Evolutionary conservation across 139 green algal genomes (phyloP), one percentile per base, ranked within the genome.

Genomic region (Chlamydomonas sphaeroides): DNA sequence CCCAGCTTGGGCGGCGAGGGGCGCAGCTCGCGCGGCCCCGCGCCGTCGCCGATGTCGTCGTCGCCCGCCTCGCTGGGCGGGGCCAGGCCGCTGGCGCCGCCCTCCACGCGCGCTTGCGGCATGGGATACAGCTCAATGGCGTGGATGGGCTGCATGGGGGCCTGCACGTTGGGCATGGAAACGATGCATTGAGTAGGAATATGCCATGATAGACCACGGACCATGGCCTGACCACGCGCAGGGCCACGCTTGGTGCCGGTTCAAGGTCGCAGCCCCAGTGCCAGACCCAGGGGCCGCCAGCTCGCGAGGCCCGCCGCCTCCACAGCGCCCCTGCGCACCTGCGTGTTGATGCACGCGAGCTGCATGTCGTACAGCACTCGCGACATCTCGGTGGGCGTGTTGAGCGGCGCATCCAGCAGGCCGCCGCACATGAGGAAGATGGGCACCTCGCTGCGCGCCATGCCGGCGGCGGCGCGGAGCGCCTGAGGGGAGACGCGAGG

Each of bases 71-170:
- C 61, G 45, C n/a, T n/a, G 36, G 32, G 26, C 1, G 33, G 23
- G 5, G 32, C 32, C 32, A 32, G 30, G 36, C 62, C 68, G 20
- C 15, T 42, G 63, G 51, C 75, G 65, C 81, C 51, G 17, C 42
- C 56, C 68, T 79, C 70, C 59, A 74, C 25, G 3, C 51, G 65
- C 15, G 66, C 51, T 42, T 79, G 73, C 25, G 84, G 84, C 84
- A 88, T 88, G 51, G 84, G 84, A 51, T 83, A 88, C n/a, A 88
- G 61, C 72, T 88, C 84, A 21, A 88, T 30, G 14, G 59, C 53
- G 18, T 85, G 76, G 51, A 88, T 39, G 0, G 84, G 77, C 49
- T 88, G 84, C 84, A 88, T 86, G 59, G 69, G 80, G 8, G 65
- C 48, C 77, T 83, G 74, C 15, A 26, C 3, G 41, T n/a, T 21